These are phyloP conservation scores for Nemophila menziesii DNA, from an alignment of 257 asterid genomes.

Conservation along the genomic window DNA sequence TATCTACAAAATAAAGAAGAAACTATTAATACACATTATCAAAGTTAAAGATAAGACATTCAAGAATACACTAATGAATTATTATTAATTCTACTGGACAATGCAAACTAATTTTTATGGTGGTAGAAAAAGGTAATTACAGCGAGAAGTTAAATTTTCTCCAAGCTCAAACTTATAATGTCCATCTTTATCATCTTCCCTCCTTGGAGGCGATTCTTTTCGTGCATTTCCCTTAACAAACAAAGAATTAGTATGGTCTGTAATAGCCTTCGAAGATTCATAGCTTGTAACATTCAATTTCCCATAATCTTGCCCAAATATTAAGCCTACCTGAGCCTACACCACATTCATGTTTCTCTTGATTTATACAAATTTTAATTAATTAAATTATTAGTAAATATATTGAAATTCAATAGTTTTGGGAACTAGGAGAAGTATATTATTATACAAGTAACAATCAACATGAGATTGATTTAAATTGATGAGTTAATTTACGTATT, in stretches of 20 bases:
- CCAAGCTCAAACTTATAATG: constrained; percentile 95
- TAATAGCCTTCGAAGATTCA: constrained; percentile 48
- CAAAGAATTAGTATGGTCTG: constrained; percentile 44
- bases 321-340: constrained; percentile 97
- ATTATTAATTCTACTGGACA: too few relatives aligned
- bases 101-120: constrained; percentile 16
- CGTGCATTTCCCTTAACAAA: constrained; percentile 58
- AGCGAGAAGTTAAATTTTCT: constrained; percentile 90
- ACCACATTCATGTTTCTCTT: constrained; percentile 60
- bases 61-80: too few relatives aligned
- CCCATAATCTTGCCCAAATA: constrained; percentile 79
- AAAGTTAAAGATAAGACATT: too few relatives aligned
- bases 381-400: too few relatives aligned
- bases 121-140: constrained; percentile 62
- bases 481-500: too few relatives aligned
- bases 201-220: constrained; percentile 77
- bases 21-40: too few relatives aligned
- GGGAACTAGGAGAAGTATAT: too few relatives aligned
- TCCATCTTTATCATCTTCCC: constrained; percentile 94
- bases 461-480: too few relatives aligned
- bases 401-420: too few relatives aligned
- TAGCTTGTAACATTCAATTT: constrained; percentile 70
- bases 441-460: too few relatives aligned
- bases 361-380: too few relatives aligned
- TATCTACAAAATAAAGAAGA: constrained; percentile 35